Base-by-base conservation (phyloP, 768 basidiomycete genomes). In the Tephrocybe sp. region DNA sequence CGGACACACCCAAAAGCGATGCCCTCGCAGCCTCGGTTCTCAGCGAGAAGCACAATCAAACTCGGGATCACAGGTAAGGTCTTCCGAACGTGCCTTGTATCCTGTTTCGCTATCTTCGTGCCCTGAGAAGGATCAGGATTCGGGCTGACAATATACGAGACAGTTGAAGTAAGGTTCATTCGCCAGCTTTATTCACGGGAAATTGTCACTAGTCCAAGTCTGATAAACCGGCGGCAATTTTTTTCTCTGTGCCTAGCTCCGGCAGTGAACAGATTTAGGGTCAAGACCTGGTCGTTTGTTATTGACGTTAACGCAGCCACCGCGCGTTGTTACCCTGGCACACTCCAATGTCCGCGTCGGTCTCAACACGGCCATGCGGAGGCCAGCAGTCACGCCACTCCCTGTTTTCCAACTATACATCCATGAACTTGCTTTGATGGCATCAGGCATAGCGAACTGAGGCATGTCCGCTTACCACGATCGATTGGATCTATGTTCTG, bases 381-480 rank as follows among this genome's bases (percentile, higher is more conserved):
- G 38, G 26, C 19, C 47, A 42, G 9, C 40, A 47, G 31, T 34
- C 47, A 26, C 37, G 39, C 47, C 51, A 52, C 40, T 8, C 22
- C 43, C 28, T 32, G 31, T 47, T 37, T 44, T 45, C 41, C 36
- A 39, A 37, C 43, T 34, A 31, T 42, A 22, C 27, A 44, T 28
- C 27, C 19, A 54, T 34, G 39, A 50, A 54, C 31, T 42, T 34
- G 22, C 6, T 40, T 18, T 39, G 31, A 51, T 53, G 31, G 26
- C 38, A 48, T 53, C 53, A 53, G 51, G 51, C 40, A 56, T 48
- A 21, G 24, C 26, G 18, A 45, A 49, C 45, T 43, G 31, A 38
- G 42, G 42, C 47, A 26, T 38, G 37, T 41, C 42, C 32, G 30
- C 32, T 41, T 37, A 25, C 32, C 49, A 28, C 21, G 27, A 48